Base-by-base conservation (phyloP, 2,329 filamentous ascomycete species). In the Fusarium sp. region DNA sequence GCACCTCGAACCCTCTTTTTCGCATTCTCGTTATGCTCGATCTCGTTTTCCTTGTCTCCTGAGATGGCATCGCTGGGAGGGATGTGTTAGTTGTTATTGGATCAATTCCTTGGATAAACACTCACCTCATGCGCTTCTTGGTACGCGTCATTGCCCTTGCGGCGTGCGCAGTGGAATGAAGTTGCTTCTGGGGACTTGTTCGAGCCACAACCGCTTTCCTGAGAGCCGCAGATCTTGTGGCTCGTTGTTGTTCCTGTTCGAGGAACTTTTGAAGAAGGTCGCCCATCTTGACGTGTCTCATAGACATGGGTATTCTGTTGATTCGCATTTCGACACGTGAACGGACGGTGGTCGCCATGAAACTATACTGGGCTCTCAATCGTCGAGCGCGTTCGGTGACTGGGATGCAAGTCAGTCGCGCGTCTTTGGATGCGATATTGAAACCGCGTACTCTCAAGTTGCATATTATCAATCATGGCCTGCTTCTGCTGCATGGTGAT, bases 321-420 rank as follows among this genome's bases (percentile, higher is more conserved):
- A 98, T 87, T 80, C 96, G 92, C 81, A 97, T 91, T 79, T 97
- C 94, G 57, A 99, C 90, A 66, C 95, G 90, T 65, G 93, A 90
- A 66, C 91, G 88, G 38, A 98, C 86, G 68, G 92, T 92, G 78
- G 95, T 91, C 20, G 93, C 92, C 79, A 97, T 94, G 9, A 96
- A 86, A 64, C 91, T 90, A 82, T 96, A 97, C 78, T 97, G 93
- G 6, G 94, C 91, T 74, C 94, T 89, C 66, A 98, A 84, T 79
- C 95, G 93, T 73, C 95, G 89, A 67, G 93, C 92, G 77, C 94
- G 89, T 81, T 96, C 92, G 16, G 92, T 93, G 71, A 97, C 93
- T 97, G 72, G 33, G 58, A 53, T 58, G 53, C 27, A 51, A 4
- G 59, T 75, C 53, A 75, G 70, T 66, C 38, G 64, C 56, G 61